Evolutionary conservation across 768 basidiomycete genomes (phyloP).

Genomic region (Pisolithus sp.): DNA sequence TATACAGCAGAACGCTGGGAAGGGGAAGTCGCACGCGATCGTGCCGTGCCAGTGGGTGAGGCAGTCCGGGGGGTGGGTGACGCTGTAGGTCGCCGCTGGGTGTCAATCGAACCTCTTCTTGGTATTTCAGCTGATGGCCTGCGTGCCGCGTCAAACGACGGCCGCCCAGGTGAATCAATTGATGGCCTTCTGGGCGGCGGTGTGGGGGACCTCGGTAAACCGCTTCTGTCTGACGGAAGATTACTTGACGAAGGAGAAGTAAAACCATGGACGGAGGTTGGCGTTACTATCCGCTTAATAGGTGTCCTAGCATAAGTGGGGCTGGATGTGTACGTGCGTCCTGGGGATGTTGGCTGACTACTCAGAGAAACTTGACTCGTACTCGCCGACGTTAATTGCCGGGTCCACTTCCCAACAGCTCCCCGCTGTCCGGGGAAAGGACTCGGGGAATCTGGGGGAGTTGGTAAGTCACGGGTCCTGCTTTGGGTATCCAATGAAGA

Average conservation of each 20-base stretch:
- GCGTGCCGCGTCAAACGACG: constrained; percentile 27
- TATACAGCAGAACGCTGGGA: constrained; percentile 37
- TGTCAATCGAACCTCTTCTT: constrained; percentile 17
- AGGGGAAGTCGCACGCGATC: constrained; percentile 41
- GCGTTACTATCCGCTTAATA: constrained; percentile 33
- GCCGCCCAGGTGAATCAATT: constrained; percentile 16
- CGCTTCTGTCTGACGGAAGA: constrained; percentile 33
- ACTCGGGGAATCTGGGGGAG: constrained; percentile 44
- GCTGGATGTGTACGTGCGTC: constrained; percentile 32
- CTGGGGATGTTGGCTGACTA: constrained; percentile 35
- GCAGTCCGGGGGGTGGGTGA: constrained; percentile 33
- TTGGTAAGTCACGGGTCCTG: constrained; percentile 34
- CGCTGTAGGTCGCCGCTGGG: constrained; percentile 17
- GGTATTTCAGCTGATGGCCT: constrained; percentile 24
- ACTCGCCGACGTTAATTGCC: constrained; percentile 32
- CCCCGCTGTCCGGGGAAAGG: constrained; percentile 35
- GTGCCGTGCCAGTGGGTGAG: constrained; percentile 39
- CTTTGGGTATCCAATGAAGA: constrained; percentile 32
- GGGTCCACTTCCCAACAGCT: constrained; percentile 29
- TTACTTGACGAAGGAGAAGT: constrained; percentile 47
- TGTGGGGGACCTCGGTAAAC: constrained; percentile 23
- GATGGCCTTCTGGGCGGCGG: constrained; percentile 24
- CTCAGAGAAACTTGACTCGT: constrained; percentile 37
- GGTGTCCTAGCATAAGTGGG: constrained; percentile 40
- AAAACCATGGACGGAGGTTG: constrained; percentile 35